Base-by-base conservation (phyloP, 2,329 filamentous ascomycete genomes). In the Ophiostoma ulmi region DNA sequence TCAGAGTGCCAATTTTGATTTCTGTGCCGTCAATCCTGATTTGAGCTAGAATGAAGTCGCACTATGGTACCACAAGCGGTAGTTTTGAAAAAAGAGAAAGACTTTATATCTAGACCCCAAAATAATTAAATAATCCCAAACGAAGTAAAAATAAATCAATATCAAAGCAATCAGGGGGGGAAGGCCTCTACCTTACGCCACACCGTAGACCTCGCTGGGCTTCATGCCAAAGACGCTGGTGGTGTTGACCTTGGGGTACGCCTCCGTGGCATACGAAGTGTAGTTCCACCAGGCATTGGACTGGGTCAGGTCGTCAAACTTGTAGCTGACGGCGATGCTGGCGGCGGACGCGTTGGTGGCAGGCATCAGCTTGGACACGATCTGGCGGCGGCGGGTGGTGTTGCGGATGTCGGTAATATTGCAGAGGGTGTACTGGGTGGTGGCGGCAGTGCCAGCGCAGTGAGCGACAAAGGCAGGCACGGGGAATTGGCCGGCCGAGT, bases 381-480 rank as follows among this genome's bases (percentile, higher is more conserved):
- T 75, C 52, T 71, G 70, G n/a, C 70, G 67, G 17, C 69, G 65
- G 66, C 74, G 75, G 20, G 73, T 71, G 26, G 74, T 76, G 35
- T 74, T 72, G 35, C 72, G 72, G 17, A 74, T 65, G 69, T 76
- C 75, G 13, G 75, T 68, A 6, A 76, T 67, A 7, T 70, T 67
- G 73, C 78, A 79, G 31, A 72, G 70, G 68, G 68, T 67, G 72
- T 78, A 79, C 14, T 74, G 70, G 26, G 75, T 73, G 7, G 77
- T 76, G 70, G 65, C 67, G 26, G 73, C 75, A 13, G 70, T 22
- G 63, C 78, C 78, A 63, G 70, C 72, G 70, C 78, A 79, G 72
- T 75, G 74, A n/a, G 77, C 78, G 35, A 73, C 74, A 73, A 79
- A 79, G 8, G 75, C 76, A 6, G 78, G 78, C 22, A 71, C 74